These are phyloP conservation scores for Rhodomyrtus psidioides DNA, from an alignment of 441 rosid species.

Conservation along the genomic window DNA sequence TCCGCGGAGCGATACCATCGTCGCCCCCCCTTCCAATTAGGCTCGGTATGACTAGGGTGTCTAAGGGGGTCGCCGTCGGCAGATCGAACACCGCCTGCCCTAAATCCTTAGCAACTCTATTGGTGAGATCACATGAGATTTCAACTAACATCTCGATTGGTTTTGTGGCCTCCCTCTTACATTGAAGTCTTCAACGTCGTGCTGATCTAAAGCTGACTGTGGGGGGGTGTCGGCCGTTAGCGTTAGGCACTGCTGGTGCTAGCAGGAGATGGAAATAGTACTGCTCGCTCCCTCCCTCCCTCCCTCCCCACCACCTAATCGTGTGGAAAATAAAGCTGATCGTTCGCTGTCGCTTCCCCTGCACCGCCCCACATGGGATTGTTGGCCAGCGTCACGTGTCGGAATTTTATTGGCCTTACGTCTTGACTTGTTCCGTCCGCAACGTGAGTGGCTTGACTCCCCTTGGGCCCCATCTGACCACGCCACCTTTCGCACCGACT, in stretches of 20 bases:
- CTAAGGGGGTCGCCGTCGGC: background rate
- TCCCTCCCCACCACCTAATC: background rate
- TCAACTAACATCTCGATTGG: fast-evolving
- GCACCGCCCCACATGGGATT: slow-evolving; percentile 6
- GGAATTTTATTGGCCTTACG: background rate
- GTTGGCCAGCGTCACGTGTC: background rate
- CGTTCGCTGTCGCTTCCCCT: background rate
- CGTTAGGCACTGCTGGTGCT: background rate
- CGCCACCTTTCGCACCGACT: too few species aligned
- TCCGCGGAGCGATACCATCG: background rate
- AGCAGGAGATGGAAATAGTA: background rate
- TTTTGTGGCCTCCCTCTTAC: background rate
- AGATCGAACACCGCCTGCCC: background rate
- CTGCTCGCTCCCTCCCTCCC: too few species aligned
- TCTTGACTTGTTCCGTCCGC: background rate
- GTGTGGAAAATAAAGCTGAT: background rate
- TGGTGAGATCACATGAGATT: background rate
- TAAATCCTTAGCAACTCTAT: background rate
- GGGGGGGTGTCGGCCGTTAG: background rate
- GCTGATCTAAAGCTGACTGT: too few species aligned
- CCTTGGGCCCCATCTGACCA: too few species aligned
- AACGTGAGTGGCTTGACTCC: too few species aligned
- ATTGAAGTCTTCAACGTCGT: too few species aligned
- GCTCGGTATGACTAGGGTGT: background rate
- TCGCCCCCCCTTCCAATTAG: background rate